phyloP scores from a whole-genome alignment of 2,329 filamentous ascomycete species.

The Tolypocladium nubicola region DNA sequence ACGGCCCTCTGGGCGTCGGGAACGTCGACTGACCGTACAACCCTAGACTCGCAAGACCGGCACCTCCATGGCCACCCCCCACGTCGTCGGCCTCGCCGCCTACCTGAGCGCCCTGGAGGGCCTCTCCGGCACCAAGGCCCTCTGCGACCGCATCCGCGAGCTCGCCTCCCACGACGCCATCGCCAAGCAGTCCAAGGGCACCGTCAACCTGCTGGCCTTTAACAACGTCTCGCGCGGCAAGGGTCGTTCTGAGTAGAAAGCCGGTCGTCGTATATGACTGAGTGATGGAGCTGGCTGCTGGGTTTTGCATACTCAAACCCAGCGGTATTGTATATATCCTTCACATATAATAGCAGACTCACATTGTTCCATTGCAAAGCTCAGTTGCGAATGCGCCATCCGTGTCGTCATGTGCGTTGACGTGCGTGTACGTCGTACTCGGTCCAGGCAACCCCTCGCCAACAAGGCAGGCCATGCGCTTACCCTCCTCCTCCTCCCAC shows the following conservation, averaged over 20 bases:
- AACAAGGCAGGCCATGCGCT: no score
- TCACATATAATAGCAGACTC: background rate
- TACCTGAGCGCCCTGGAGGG: conserved; percentile 35
- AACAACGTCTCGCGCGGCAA: background rate
- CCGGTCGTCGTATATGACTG: background rate
- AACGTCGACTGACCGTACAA: conserved; percentile 11
- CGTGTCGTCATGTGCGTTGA: background rate
- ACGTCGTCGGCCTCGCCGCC: conserved; percentile 27
- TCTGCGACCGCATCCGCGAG: conserved; percentile 29
- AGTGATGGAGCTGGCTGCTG: no score
- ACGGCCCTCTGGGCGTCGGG: no score
- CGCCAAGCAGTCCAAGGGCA: background rate
- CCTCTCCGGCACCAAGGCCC: conserved; percentile 27
- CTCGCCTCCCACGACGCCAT: conserved; percentile 25
- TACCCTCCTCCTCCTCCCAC: background rate
- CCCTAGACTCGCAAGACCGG: conserved; percentile 18
- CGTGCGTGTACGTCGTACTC: background rate
- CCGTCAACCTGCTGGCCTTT: background rate
- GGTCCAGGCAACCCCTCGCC: no score
- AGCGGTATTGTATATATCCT: background rate
- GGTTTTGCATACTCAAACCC: background rate
- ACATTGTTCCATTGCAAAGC: no score
- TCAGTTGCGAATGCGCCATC: no score
- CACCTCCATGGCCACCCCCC: conserved; percentile 31
- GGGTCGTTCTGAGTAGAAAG: background rate